Evolutionary conservation across 345 rosid species (phyloP).

Genomic region (Toxicodendron radicans): DNA sequence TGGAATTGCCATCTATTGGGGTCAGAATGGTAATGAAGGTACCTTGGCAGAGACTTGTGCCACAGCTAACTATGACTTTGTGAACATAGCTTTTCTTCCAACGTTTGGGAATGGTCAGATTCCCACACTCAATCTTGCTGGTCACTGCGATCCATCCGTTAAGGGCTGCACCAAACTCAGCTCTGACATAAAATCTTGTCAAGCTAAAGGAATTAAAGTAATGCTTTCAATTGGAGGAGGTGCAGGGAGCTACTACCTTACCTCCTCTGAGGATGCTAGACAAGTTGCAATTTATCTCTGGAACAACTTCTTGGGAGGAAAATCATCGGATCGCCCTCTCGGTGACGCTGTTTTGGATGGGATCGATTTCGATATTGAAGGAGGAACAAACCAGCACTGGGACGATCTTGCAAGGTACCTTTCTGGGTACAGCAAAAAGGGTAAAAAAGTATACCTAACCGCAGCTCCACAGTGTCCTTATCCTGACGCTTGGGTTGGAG

Average conservation of each 20-base stretch:
- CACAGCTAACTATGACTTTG: too few species aligned
- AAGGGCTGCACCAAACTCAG: constrained; percentile 23
- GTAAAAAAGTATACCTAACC: too few species aligned
- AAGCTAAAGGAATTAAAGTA: constrained; percentile 25
- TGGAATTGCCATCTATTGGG: not conserved
- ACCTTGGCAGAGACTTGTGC: too few species aligned
- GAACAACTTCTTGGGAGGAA: constrained; percentile 35
- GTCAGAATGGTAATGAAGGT: too few species aligned
- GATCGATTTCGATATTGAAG: too few species aligned
- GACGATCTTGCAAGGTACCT: too few species aligned
- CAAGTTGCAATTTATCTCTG: constrained; percentile 28
- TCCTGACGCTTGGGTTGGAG: too few species aligned
- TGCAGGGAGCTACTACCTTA: constrained; percentile 20
- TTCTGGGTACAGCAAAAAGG: too few species aligned
- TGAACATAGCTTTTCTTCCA: too few species aligned
- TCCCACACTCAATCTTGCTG: constrained; percentile 26
- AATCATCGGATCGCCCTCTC: not conserved
- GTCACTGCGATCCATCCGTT: constrained; percentile 26
- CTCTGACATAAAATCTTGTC: constrained; percentile 9
- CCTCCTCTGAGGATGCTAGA: constrained; percentile 21
- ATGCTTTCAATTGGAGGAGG: constrained; percentile 30
- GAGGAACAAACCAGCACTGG: too few species aligned
- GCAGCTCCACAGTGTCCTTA: too few species aligned
- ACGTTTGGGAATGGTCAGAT: constrained; percentile 27
- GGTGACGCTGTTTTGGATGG: too few species aligned